Conservation (phyloP, 1,139 yeast species). For the Kluyveromyces sp. region DNA sequence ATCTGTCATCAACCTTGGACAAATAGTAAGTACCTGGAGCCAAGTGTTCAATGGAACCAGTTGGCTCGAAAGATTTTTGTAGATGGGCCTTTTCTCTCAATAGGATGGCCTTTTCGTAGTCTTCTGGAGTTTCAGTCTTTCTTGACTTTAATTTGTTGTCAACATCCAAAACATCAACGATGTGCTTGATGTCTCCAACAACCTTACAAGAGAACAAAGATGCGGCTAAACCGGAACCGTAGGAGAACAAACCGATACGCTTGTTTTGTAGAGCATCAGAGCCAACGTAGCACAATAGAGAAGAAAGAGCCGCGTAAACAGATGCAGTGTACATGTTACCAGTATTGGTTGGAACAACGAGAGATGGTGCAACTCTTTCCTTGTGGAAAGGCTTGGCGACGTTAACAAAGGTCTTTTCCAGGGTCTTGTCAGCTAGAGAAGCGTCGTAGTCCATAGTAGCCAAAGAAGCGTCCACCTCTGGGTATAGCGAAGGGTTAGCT, state of each 20-base stretch:
- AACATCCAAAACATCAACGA: conserved; percentile 60
- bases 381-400: conserved; percentile 66
- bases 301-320: conserved; percentile 78
- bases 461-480: conserved; percentile 52
- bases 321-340: conserved; percentile 99
- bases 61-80: conserved; percentile 70
- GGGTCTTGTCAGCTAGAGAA: conserved; percentile 67
- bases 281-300: conserved; percentile 70
- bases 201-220: conserved; percentile 76
- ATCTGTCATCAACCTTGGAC: conserved; percentile 77
- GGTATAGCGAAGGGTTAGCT: conserved; percentile 52
- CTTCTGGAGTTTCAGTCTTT: conserved; percentile 59
- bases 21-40: conserved; percentile 78
- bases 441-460: conserved; percentile 63
- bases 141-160: conserved; percentile 66
- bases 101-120: conserved; percentile 73
- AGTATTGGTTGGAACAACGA: conserved; percentile 87
- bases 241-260: conserved; percentile 89
- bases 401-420: conserved; percentile 80
- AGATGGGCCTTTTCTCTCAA: conserved; percentile 86
- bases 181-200: conserved; percentile 69
- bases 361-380: conserved; percentile 70
- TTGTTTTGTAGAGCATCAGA: conserved; percentile 67
- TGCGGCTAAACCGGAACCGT: conserved; percentile 97
- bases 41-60: conserved; percentile 67